These are phyloP conservation scores for Scleromitrula shiraiana DNA, from an alignment of 2,329 filamentous ascomycete species.

Conservation along the genomic window DNA sequence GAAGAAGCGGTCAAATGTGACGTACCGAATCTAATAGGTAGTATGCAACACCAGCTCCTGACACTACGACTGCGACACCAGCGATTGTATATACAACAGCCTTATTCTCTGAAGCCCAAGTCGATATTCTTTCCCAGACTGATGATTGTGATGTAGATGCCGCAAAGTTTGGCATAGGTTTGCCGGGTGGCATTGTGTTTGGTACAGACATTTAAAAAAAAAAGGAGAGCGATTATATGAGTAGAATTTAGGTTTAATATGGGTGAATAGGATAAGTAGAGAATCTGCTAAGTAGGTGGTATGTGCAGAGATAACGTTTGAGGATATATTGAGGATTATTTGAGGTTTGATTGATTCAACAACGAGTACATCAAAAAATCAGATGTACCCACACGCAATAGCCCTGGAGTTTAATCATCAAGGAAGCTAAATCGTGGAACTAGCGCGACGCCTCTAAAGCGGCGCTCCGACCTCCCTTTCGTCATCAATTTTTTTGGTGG, in stretches of 20 bases:
- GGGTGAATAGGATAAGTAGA: conserved; percentile 14
- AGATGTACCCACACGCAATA: not conserved
- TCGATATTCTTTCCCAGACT: conserved; percentile 76
- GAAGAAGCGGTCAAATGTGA: conserved; percentile 14
- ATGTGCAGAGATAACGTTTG: conserved; percentile 11
- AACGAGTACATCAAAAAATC: conserved; percentile 11
- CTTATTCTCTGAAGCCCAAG: conserved; percentile 94
- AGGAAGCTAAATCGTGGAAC: conserved; percentile 10
- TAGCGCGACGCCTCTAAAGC: conserved; percentile 3
- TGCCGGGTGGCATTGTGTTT: conserved; percentile 21
- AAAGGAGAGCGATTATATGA: conserved; percentile 20
- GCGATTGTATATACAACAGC: conserved; percentile 93
- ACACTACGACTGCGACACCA: conserved; percentile 85
- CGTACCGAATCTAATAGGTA: conserved; percentile 63
- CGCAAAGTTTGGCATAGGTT: conserved; percentile 25
- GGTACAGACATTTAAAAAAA: conserved; percentile 23
- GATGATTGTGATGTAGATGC: conserved; percentile 28
- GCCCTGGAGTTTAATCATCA: conserved; percentile 8
- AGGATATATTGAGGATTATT: not conserved
- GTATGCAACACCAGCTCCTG: conserved; percentile 86
- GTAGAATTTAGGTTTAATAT: conserved; percentile 14
- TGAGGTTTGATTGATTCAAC: conserved; percentile 7
- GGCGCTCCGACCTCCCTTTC: conserved; percentile 3
- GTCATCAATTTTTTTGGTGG: conserved; percentile 1
- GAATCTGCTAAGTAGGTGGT: conserved; percentile 15